Evolutionary conservation across 2,329 filamentous ascomycete genomes (phyloP).

Genomic region (Aureobasidium sp.): DNA sequence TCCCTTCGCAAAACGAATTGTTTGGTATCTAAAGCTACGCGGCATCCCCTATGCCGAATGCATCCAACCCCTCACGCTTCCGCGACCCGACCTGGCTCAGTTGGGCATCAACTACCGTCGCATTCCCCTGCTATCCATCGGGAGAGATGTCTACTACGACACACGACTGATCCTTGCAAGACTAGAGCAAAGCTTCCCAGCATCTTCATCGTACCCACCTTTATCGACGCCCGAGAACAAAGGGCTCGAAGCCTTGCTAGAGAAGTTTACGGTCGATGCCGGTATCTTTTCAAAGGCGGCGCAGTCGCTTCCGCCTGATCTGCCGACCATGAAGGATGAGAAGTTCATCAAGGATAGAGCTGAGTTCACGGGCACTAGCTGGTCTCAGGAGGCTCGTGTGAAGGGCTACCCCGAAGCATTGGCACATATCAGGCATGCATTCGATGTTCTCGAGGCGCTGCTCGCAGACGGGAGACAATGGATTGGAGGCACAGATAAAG

Average conservation of each 20-base stretch:
- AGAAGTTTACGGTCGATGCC: conserved; percentile 47
- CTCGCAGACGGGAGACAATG: conserved; percentile 59
- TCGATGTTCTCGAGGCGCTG: conserved; percentile 53
- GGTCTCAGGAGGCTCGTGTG: conserved; percentile 31
- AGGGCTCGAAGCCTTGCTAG: conserved; percentile 48
- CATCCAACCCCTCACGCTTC: conserved; percentile 59
- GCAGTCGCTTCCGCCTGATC: conserved; percentile 48
- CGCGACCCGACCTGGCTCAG: conserved; percentile 53
- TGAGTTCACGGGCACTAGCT: conserved; percentile 36
- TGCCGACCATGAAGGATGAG: conserved; percentile 48
- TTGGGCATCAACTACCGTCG: conserved; percentile 60
- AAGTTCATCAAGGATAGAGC: conserved; percentile 52
- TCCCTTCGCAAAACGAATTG: conserved; percentile 54
- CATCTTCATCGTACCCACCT: conserved; percentile 17
- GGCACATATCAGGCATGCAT: conserved; percentile 44
- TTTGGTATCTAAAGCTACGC: conserved; percentile 61
- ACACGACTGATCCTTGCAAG: conserved; percentile 59
- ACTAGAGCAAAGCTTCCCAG: conserved; percentile 50
- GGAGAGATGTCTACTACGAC: conserved; percentile 60
- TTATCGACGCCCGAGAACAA: conserved; percentile 28
- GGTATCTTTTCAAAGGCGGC: conserved; percentile 48
- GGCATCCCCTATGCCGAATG: conserved; percentile 60
- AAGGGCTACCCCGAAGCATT: conserved; percentile 48
- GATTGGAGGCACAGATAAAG: conserved; percentile 47
- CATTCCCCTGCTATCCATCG: conserved; percentile 60